phyloP scores from a whole-genome alignment of 179 eudicot species.

The Gypsophila paniculata region DNA sequence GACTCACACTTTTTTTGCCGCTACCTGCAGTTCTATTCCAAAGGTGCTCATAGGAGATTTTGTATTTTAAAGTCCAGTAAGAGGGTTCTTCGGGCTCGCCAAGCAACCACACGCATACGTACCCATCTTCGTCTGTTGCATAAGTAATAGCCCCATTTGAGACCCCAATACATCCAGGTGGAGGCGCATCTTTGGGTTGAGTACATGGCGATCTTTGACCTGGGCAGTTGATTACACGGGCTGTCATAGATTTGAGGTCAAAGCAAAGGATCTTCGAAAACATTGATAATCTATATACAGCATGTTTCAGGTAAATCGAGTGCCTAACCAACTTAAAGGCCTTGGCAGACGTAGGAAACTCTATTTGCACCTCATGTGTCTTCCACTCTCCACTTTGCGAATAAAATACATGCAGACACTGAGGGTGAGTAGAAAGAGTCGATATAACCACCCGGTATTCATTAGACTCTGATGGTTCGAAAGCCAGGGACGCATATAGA shows the following conservation, averaged over 20 bases:
- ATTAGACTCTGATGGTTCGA: conserved; percentile 19
- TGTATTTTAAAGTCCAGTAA: conserved; percentile 15
- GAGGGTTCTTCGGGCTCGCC: not conserved
- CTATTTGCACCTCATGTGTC: conserved; percentile 19
- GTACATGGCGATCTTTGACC: not conserved
- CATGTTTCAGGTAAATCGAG: not conserved
- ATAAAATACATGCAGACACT: not conserved
- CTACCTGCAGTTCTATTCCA: not conserved
- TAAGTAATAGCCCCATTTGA: conserved; percentile 10
- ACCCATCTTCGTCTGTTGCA: not conserved
- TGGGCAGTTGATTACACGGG: conserved; percentile 12
- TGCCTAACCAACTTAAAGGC: conserved; percentile 17
- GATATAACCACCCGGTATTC: conserved; percentile 15
- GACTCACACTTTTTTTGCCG: not conserved
- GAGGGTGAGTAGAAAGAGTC: conserved; percentile 8
- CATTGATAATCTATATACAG: conserved; percentile 17
- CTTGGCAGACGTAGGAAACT: not conserved
- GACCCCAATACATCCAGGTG: conserved; percentile 15
- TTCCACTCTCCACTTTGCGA: conserved; percentile 18
- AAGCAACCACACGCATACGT: conserved; percentile 17
- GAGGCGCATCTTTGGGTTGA: not conserved
- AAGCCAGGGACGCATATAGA: conserved; percentile 22
- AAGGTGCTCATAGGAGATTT: not conserved
- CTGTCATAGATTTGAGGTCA: conserved; percentile 13
- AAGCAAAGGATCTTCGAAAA: not conserved